A percentile compares a stretch with the other conserved stretches of the same genome.
Conservation (phyloP, 495 filamentous ascomycete species). For the Cryomyces minteri region DNA sequence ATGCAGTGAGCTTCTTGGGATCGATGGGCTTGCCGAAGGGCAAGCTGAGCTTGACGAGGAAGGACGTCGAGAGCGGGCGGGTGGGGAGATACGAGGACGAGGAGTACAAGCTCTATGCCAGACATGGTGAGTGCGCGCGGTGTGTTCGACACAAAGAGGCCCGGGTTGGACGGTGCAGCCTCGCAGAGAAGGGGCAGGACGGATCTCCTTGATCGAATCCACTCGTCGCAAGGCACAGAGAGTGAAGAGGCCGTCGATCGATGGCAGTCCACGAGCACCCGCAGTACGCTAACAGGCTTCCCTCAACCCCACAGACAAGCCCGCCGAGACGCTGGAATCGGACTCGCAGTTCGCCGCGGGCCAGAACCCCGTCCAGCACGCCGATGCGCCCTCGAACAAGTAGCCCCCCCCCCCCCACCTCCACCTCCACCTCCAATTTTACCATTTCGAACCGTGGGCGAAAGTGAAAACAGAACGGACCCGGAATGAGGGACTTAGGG, state of each 20-base stretch:
- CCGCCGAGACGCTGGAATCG: slow-evolving; percentile 34
- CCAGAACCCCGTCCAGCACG: slow-evolving; percentile 21
- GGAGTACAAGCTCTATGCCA: slow-evolving; percentile 55
- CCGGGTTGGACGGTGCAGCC: neutral
- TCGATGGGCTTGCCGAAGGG: slow-evolving; percentile 76
- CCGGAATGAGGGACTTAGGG: no score
- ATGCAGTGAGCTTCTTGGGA: slow-evolving; percentile 56
- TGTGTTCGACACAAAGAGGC: neutral
- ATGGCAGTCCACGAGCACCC: neutral
- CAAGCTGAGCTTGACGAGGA: slow-evolving; percentile 49
- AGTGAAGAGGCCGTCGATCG: neutral
- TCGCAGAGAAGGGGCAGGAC: neutral
- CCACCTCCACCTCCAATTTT: no score
- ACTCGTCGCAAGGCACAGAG: neutral
- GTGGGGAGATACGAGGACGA: slow-evolving; percentile 31
- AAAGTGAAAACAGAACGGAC: no score
- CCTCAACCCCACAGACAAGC: slow-evolving; percentile 26
- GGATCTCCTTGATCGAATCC: no score
- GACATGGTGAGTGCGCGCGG: slow-evolving; percentile 36
- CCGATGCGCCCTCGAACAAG: slow-evolving; percentile 27
- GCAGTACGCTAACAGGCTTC: slow-evolving; percentile 10
- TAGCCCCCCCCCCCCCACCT: slow-evolving; percentile 7
- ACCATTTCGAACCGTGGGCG: no score
- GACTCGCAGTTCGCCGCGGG: slow-evolving; percentile 24
- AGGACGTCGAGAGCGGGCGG: slow-evolving; percentile 62